Base-by-base conservation (phyloP, 179 eudicot species). In the Heliamphora pulchella region DNA sequence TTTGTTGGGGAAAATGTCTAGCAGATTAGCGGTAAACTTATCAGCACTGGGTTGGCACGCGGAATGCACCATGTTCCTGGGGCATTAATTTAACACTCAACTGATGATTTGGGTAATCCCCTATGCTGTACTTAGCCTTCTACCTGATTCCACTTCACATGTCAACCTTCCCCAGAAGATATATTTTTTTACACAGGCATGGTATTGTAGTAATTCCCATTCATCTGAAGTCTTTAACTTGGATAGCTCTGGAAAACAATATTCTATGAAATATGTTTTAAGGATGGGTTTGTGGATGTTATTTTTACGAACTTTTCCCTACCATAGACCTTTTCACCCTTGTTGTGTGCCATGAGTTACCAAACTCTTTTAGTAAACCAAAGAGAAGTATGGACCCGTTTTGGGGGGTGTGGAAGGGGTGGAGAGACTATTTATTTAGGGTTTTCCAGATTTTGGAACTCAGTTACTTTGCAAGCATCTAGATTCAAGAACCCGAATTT, bases 31-130 rank as follows among this genome's bases (percentile, higher is more conserved):
- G n/a, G n/a, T n/a, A n/a, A n/a, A n/a, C n/a, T n/a, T n/a, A n/a
- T n/a, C n/a, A n/a, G n/a, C n/a, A n/a, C n/a, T n/a, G n/a, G 2
- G 61, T 57, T 57, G 61, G 61, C 22, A 17, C 6, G 5, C 4
- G 22, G 65, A n/a, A 61, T n/a, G 1, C 22, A 17, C 22, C 31
- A 61, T 22, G 8, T 61, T 61, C 65, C 65, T 61, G 65, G 65
- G 65, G 65, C 65, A 61, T 31, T 61, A 61, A 61, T 15, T 59
- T 59, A 59, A 59, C 64, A 59, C n/a, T 20, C 64, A 59, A 59
- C 64, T 59, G 20, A 59, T 59, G 20, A 59, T 59, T 64, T 20
- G 44, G 69, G 7, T 64, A 20, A 59, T 22, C 44, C 3, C 69
- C 31, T 5, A 2, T 74, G 4, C 7, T 9, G 11, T 3, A 5